These are phyloP conservation scores for Hymenoscyphus albidus DNA, from an alignment of 2,329 filamentous ascomycete species.

Conservation along the genomic window DNA sequence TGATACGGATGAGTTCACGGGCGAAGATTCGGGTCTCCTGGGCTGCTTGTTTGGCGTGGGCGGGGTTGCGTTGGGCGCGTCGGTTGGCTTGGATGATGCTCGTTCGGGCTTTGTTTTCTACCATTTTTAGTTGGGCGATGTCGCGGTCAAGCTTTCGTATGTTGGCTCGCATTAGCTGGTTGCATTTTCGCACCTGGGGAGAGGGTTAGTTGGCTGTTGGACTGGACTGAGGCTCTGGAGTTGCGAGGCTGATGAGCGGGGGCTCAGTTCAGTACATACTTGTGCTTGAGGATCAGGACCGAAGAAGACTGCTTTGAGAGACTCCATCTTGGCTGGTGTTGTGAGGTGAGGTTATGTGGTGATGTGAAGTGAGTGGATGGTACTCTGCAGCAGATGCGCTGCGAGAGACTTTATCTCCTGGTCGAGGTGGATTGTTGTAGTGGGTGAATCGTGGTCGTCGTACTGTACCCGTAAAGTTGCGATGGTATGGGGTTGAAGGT, in stretches of 20 bases:
- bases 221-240: not conserved
- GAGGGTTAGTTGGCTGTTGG: conserved; percentile 6
- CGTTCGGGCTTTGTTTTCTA: conserved; percentile 80
- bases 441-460: not conserved
- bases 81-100: conserved; percentile 79
- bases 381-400: conserved; percentile 11
- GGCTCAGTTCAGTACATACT: conserved; percentile 48
- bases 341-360: not conserved
- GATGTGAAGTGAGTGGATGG: conserved; percentile 12
- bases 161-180: conserved; percentile 82
- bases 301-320: conserved; percentile 79
- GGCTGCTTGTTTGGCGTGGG: conserved; percentile 72
- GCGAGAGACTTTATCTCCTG: conserved; percentile 3
- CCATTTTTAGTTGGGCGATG: conserved; percentile 70
- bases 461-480: not conserved
- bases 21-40: conserved; percentile 86
- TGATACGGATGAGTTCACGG: conserved; percentile 76
- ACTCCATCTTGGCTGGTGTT: conserved; percentile 63
- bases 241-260: conserved; percentile 9
- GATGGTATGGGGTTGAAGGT: not conserved
- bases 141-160: conserved; percentile 93
- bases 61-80: conserved; percentile 75
- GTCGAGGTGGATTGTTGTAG: not conserved
- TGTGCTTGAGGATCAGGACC: conserved; percentile 92
- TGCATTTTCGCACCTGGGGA: conserved; percentile 86